Percentiles rank a stretch among this genome's conserved stretches.
Conservation (phyloP, 805 yeast species). For the Cyberlindnera subsufficiens region DNA sequence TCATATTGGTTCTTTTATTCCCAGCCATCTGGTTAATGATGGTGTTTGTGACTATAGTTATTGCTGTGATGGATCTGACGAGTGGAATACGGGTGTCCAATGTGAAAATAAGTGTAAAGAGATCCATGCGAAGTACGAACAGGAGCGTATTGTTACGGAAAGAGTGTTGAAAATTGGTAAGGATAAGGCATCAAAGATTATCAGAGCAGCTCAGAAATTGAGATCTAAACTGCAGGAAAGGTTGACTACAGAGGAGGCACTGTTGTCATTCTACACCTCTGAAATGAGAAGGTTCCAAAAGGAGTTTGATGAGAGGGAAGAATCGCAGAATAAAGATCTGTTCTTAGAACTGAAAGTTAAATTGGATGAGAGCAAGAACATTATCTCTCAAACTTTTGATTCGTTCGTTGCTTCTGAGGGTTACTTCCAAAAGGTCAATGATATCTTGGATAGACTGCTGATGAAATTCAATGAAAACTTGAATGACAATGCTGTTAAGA, state of each 20-base stretch:
- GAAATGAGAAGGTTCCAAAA: conserved; percentile 8
- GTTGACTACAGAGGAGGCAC: conserved; percentile 4
- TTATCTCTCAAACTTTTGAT: conserved; percentile 15
- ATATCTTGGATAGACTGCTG: conserved; percentile 42
- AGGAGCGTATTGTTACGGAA: conserved; percentile 3
- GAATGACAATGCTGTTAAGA: conserved; percentile 83
- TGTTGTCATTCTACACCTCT: conserved; percentile 5
- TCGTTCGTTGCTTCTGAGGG: conserved; percentile 18
- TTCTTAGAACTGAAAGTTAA: conserved; percentile 1
- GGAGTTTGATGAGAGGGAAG: conserved; percentile 1
- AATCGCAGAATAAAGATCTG: conserved; percentile 11
- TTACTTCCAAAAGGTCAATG: conserved; percentile 20
- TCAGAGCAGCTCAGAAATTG: conserved; percentile 18
- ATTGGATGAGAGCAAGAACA: conserved; percentile 6
- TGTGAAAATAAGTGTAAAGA: conserved; percentile 25
- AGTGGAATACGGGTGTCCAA: conserved; percentile 29
- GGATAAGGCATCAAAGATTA: conserved; percentile 13
- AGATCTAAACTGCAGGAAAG: conserved; percentile 16
- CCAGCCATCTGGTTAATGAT: conserved; percentile 69
- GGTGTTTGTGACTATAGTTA: conserved; percentile 85
- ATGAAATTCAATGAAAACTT: conserved; percentile 72
- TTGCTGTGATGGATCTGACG: conserved; percentile 97
- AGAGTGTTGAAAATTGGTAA: conserved; percentile 14
- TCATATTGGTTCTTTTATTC: conserved; percentile 53
- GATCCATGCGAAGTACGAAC: conserved; percentile 20